A percentile compares a stretch with the other conserved stretches of the same genome.
These are phyloP conservation scores for Arthrobotrys megalospora DNA, from an alignment of 2,329 filamentous ascomycete genomes.

Conservation along the genomic window DNA sequence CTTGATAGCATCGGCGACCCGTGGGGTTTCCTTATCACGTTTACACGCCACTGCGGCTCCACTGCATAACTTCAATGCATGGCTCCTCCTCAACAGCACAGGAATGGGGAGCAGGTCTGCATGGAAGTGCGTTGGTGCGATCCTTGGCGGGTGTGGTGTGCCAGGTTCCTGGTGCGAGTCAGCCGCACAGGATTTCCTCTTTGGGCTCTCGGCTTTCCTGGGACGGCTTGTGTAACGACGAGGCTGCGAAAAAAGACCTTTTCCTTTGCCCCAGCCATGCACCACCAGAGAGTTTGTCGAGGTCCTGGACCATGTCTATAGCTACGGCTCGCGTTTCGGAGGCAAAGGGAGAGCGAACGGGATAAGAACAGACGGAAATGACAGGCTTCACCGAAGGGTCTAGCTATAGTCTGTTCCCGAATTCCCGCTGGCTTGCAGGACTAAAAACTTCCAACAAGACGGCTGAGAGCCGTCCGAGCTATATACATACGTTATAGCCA, in stretches of 20 bases:
- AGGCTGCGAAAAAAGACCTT: not conserved
- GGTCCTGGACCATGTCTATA: not conserved
- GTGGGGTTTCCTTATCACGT: conserved; percentile 7
- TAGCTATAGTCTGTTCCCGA: no score
- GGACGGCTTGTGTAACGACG: conserved; percentile 25
- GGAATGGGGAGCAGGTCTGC: conserved; percentile 1
- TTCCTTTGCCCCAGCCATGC: not conserved
- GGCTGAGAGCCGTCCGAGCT: no score
- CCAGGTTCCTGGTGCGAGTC: conserved; percentile 24
- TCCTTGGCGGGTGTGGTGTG: conserved; percentile 40
- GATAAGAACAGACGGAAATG: no score
- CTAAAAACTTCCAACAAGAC: no score
- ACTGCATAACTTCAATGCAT: not conserved
- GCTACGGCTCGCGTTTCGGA: no score
- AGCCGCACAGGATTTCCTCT: conserved; percentile 52
- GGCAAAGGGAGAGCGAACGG: no score
- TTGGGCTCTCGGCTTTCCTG: not conserved
- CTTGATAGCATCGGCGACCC: not conserved
- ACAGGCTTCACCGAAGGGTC: no score
- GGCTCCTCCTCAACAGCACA: conserved; percentile 10
- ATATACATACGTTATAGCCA: no score
- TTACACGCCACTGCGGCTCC: conserved; percentile 41
- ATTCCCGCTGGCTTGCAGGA: no score
- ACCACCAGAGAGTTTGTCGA: not conserved
- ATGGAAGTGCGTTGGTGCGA: conserved; percentile 28